These are phyloP conservation scores for Penicillium capsulatum DNA, from an alignment of 2,329 filamentous ascomycete genomes.

Conservation along the genomic window DNA sequence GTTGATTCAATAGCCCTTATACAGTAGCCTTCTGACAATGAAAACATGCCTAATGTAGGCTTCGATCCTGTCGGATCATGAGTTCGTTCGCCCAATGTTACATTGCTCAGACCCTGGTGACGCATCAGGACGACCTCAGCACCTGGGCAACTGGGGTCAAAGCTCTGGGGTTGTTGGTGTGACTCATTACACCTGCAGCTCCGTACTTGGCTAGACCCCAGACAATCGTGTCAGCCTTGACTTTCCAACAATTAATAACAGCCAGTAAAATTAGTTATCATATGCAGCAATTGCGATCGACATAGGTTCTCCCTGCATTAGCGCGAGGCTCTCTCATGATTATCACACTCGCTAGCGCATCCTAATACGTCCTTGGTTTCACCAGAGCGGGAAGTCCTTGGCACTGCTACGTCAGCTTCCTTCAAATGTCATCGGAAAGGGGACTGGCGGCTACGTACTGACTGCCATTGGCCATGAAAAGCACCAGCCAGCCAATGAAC, in stretches of 20 bases:
- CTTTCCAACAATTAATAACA: conserved; percentile 1
- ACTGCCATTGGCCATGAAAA: conserved; percentile 3
- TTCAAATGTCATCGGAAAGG: conserved; percentile 2
- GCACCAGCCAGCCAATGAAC: conserved; percentile 2
- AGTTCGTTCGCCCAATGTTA: background rate
- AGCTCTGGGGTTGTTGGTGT: background rate
- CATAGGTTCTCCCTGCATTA: too few relatives aligned
- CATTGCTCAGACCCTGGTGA: background rate
- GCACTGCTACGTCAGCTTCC: too few relatives aligned
- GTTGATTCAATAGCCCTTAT: background rate
- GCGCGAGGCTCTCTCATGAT: too few relatives aligned
- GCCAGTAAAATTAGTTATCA: background rate
- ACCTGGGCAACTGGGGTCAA: background rate
- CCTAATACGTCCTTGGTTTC: too few relatives aligned
- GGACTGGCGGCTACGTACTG: conserved; percentile 1
- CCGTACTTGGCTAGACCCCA: background rate
- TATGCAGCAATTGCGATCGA: background rate
- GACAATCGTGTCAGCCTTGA: conserved; percentile 5
- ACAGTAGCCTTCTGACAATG: background rate
- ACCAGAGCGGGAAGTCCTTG: too few relatives aligned
- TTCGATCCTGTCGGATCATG: background rate
- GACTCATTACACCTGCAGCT: background rate
- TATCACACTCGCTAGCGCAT: too few relatives aligned
- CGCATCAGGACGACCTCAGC: background rate
- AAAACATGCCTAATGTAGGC: background rate